Conservation (phyloP, 2,329 filamentous ascomycete species). For the Cytospora piceicola region DNA sequence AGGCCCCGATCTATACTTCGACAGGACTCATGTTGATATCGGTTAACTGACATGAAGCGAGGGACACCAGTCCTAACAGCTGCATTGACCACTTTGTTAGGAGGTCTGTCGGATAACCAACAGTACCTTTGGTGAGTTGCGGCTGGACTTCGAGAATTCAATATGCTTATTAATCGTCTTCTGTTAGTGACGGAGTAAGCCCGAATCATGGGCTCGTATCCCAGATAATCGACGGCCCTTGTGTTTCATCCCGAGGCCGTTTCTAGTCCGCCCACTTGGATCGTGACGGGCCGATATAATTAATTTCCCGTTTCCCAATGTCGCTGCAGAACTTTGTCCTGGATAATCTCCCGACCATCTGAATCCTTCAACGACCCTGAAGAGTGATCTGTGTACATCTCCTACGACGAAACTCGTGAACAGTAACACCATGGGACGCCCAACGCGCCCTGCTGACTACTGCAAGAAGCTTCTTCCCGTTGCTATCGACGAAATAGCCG, state of each 20-base stretch:
- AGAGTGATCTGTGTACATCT: neutral
- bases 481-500: slow-evolving; percentile 31
- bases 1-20: neutral
- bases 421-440: slow-evolving; percentile 9
- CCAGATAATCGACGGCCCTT: neutral
- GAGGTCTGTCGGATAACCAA: no score
- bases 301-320: neutral
- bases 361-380: neutral
- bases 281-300: neutral
- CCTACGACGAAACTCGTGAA: neutral
- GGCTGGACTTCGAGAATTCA: neutral
- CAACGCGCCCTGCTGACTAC: slow-evolving; percentile 12
- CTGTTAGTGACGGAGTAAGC: neutral
- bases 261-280: neutral
- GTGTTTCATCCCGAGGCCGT: neutral
- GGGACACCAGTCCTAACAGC: neutral
- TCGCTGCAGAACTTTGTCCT: neutral
- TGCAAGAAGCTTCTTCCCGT: slow-evolving; percentile 31
- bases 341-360: neutral
- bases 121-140: no score
- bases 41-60: neutral
- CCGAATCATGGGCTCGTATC: neutral
- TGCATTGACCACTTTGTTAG: no score
- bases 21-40: neutral
- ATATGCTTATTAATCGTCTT: neutral